Conservation (phyloP, 2,329 filamentous ascomycete genomes). For the Pyricularia sp. region DNA sequence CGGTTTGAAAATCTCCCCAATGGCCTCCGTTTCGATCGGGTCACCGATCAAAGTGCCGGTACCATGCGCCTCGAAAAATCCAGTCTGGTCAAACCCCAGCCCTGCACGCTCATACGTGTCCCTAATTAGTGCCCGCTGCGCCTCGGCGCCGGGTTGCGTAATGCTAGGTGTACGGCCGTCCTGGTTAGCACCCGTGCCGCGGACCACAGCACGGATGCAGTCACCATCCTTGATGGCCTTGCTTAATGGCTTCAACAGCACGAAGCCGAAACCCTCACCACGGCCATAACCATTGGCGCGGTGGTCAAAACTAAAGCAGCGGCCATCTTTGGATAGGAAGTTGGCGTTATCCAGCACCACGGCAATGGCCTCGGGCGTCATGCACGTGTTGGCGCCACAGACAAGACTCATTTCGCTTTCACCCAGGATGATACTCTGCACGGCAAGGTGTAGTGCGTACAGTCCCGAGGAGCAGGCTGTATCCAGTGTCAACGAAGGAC, state of each 20-base stretch:
- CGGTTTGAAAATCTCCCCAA: conserved; percentile 16
- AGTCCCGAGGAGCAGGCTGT: conserved; percentile 28
- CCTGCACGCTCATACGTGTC: conserved; percentile 20
- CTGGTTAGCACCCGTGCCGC: conserved; percentile 22
- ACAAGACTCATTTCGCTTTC: conserved; percentile 26
- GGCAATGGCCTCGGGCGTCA: background rate
- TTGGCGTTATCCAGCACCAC: conserved; percentile 6
- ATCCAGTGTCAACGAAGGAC: conserved; percentile 25
- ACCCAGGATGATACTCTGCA: conserved; percentile 29
- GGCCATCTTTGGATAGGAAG: conserved; percentile 12
- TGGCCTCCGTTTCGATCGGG: conserved; percentile 23
- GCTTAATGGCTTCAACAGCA: conserved; percentile 32
- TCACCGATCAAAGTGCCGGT: conserved; percentile 34
- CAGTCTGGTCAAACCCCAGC: conserved; percentile 7
- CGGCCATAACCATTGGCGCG: conserved; percentile 34
- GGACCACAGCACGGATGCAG: conserved; percentile 23
- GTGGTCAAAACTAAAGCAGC: conserved; percentile 24
- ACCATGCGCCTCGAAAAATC: conserved; percentile 26
- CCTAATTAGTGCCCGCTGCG: conserved; percentile 23
- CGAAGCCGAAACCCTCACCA: conserved; percentile 30
- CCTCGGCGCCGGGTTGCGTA: conserved; percentile 26
- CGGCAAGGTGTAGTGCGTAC: conserved; percentile 12
- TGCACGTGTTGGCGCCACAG: background rate
- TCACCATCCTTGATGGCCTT: conserved; percentile 32
- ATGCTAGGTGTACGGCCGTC: conserved; percentile 30